Conservation (phyloP, 805 yeast species). For the Sungouiella thailandica region DNA sequence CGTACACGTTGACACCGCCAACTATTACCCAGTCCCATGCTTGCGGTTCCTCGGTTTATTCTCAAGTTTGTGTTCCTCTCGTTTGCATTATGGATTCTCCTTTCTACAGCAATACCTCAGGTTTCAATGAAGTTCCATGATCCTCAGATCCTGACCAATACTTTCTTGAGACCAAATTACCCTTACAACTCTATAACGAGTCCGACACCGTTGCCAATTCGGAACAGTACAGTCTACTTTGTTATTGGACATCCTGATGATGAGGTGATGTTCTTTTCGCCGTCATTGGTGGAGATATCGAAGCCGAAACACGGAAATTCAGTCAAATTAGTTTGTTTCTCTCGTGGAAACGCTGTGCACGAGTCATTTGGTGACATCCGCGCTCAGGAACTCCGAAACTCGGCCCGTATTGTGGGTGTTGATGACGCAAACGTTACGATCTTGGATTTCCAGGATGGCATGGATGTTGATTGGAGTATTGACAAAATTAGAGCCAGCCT, state of each 20-base stretch:
- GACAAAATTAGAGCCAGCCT: conserved; percentile 38
- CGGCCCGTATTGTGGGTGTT: conserved; percentile 54
- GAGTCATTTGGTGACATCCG: conserved; percentile 69
- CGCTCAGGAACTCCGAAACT: conserved; percentile 49
- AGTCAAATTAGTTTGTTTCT: conserved; percentile 62
- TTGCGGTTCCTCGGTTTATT: conserved; percentile 6
- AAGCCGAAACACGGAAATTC: conserved; percentile 45
- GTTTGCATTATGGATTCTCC: conserved; percentile 32
- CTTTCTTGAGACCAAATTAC: conserved; percentile 19
- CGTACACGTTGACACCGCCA: no score
- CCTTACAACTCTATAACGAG: conserved; percentile 35
- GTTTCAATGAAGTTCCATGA: conserved; percentile 23
- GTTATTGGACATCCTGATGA: conserved; percentile 97
- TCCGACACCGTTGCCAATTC: conserved; percentile 29
- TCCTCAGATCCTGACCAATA: conserved; percentile 22
- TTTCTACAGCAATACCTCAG: conserved; percentile 40
- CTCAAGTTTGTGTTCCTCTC: conserved; percentile 17
- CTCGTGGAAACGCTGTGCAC: conserved; percentile 62
- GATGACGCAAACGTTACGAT: conserved; percentile 37
- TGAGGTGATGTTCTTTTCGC: conserved; percentile 95
- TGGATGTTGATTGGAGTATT: conserved; percentile 60
- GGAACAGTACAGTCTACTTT: conserved; percentile 38
- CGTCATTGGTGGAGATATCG: conserved; percentile 53
- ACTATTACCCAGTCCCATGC: no score
- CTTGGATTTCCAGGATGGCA: conserved; percentile 58